Base-by-base conservation (phyloP, 192 early-diverging fungal genomes). In the Coemansia sp. region DNA sequence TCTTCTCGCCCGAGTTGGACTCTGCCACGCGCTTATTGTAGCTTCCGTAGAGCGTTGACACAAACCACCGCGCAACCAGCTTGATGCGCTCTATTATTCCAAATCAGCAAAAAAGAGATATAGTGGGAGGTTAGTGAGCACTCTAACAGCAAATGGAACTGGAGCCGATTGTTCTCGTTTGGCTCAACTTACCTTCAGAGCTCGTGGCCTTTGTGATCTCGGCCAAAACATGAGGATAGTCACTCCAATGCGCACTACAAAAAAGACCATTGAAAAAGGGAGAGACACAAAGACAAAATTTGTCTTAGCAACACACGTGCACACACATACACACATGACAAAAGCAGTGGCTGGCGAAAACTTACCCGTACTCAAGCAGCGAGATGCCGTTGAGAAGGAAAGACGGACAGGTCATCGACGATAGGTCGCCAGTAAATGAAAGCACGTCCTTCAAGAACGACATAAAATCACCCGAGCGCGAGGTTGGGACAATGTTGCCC, bases 341-440 rank as follows among this genome's bases (percentile, higher is more conserved):
- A 29, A 18, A 5, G 2, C 55, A 15, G 24, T 15, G 55, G 16
- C 27, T 51, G 8, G 9, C 3, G 1, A 27, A 31, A 10, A 72
- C 89, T 44, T 81, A 81, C 79, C 80, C 89, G 80, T 94, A 94
- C 69, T 94, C 93, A 36, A 94, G 86, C 46, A 93, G 77, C 68
- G 92, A 93, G 61, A 88, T 88, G 63, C 91, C 91, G 57, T 88
- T 90, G 42, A 94, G 79, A 9, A 94, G 71, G 68, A 93, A 94
- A 44, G 91, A 89, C 54, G 93, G 93, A 74, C 91, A 92, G 3
- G 93, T 93, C 55, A 94, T 80, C 59, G 87, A 87, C 10, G 91
- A 93, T 31, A 94, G 85, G 66, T 94, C 93, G 49, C 93, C 93
- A 16, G 93, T 93, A 66, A 92, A 92, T 36, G 91, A 89, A 36